Conservation (phyloP, 2,329 filamentous ascomycete species). For the Pseudogymnoascus pannorum region DNA sequence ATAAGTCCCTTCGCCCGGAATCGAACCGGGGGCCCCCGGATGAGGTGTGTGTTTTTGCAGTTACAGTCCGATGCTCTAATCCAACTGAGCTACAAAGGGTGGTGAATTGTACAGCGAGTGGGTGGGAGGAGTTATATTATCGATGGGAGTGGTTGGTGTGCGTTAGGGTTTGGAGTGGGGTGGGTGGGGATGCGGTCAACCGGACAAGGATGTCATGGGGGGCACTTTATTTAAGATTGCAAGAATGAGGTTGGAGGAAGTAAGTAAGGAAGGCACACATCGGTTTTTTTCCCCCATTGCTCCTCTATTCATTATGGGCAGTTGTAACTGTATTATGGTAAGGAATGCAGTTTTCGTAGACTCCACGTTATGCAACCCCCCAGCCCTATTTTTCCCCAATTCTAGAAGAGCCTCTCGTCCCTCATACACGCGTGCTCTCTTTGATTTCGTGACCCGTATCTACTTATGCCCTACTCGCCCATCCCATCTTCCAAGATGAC, state of each 20-base stretch:
- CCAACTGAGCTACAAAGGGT: slow-evolving; percentile 11
- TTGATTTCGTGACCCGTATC: slow-evolving; percentile 1
- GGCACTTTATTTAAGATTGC: neutral
- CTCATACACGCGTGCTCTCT: slow-evolving; percentile 1
- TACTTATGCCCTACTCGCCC: neutral
- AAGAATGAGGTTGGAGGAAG: neutral
- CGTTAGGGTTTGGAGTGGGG: neutral
- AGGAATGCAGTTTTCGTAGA: neutral
- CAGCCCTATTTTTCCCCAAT: neutral
- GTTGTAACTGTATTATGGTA: neutral
- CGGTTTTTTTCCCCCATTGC: neutral
- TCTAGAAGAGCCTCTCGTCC: neutral
- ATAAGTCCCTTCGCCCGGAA: slow-evolving; percentile 11
- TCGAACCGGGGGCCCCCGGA: slow-evolving; percentile 11
- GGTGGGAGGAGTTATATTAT: neutral
- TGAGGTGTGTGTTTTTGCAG: slow-evolving; percentile 8
- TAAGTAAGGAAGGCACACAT: neutral
- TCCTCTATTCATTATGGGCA: slow-evolving; percentile 6
- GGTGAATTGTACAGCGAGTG: neutral
- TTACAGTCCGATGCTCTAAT: slow-evolving; percentile 12
- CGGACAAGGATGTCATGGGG: neutral
- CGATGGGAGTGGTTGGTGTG: neutral
- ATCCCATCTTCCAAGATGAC: neutral
- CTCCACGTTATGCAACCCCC: neutral
- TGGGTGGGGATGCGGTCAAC: neutral